Evolutionary conservation across 495 filamentous ascomycete species (phyloP).

Genomic region (Penicillium dipodomyicola): DNA sequence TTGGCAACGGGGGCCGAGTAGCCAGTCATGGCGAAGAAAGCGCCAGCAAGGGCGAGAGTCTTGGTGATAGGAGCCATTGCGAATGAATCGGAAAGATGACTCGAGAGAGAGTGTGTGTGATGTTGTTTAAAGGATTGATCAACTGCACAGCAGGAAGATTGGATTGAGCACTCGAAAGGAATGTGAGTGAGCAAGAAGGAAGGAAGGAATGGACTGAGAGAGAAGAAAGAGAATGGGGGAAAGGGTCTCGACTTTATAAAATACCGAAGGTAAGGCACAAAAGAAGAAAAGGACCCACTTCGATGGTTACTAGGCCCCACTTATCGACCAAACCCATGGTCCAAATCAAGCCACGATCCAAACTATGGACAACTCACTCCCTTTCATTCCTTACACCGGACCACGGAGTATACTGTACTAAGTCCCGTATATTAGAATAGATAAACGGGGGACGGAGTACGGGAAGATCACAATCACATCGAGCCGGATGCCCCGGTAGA

Average conservation of each 20-base stretch:
- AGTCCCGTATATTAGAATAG: too few relatives aligned
- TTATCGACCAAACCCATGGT: slow-evolving; percentile 1
- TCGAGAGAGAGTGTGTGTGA: slow-evolving; percentile 16
- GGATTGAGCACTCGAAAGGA: slow-evolving; percentile 29
- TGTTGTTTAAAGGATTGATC: slow-evolving; percentile 20
- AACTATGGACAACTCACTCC: not conserved
- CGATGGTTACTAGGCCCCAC: not conserved
- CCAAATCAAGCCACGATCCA: slow-evolving; percentile 7
- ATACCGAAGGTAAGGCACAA: not conserved
- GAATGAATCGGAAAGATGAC: slow-evolving; percentile 8
- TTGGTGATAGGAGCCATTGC: slow-evolving; percentile 46
- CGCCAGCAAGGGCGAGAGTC: slow-evolving; percentile 42
- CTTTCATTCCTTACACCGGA: not conserved
- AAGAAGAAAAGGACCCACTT: not conserved
- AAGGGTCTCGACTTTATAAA: slow-evolving; percentile 10
- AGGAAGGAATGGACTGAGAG: slow-evolving; percentile 18
- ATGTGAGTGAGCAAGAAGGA: slow-evolving; percentile 24
- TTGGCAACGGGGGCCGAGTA: slow-evolving; percentile 40
- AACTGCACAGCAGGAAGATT: slow-evolving; percentile 43
- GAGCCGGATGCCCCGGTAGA: not conserved
- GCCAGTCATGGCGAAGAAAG: slow-evolving; percentile 38
- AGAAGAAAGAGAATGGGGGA: slow-evolving; percentile 4
- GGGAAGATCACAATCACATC: not conserved
- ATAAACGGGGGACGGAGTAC: not conserved
- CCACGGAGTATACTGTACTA: too few relatives aligned